phyloP scores from a whole-genome alignment of 169 alveolate genomes.

The Cryptosporidium muris region DNA sequence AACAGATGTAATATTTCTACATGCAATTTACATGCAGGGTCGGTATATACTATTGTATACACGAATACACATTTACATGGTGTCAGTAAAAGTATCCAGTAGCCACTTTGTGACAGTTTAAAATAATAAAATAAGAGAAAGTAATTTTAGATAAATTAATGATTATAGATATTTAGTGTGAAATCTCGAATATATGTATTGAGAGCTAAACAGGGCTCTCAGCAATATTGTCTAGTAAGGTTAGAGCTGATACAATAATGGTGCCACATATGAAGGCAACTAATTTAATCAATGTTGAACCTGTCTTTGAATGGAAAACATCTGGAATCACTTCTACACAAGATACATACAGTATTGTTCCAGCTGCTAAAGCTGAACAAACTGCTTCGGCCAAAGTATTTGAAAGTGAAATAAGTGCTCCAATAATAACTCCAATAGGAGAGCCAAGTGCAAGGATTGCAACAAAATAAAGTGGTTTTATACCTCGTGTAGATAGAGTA shows the following conservation, averaged over 20 bases:
- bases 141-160: no score
- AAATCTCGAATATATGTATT: no score
- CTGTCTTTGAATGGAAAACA: constrained; percentile 30
- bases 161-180: no score
- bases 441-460: constrained; percentile 40
- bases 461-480: constrained; percentile 25
- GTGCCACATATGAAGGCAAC: constrained; percentile 38
- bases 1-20: no score
- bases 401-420: constrained; percentile 36
- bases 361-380: constrained; percentile 65
- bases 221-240: constrained; percentile 39
- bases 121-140: no score
- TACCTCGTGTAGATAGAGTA: constrained; percentile 26
- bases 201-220: constrained; percentile 15
- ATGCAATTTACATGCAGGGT: no score
- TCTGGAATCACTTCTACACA: constrained; percentile 69
- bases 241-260: constrained; percentile 15
- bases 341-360: constrained; percentile 62
- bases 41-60: no score
- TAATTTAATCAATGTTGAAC: background rate
- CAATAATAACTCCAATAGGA: constrained; percentile 47
- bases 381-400: constrained; percentile 32
- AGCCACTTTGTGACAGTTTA: no score
- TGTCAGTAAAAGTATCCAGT: no score
- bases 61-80: no score